Evolutionary conservation across 306 rosid genomes (phyloP).

Genomic region (Cicer yamashitae): DNA sequence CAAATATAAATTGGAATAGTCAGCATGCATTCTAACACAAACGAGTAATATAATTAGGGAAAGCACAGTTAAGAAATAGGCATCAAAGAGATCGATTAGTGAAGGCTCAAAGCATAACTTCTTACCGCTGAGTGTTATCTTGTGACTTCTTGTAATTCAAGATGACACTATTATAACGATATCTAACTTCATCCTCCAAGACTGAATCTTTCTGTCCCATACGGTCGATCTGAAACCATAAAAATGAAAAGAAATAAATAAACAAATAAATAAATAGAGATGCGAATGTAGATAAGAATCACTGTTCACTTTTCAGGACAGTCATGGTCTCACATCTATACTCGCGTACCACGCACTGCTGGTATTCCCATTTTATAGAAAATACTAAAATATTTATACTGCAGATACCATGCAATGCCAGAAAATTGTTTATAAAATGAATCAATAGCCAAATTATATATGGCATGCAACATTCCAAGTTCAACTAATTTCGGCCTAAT

Average conservation of each 20-base stretch:
- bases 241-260: conserved; percentile 37
- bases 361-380: conserved; percentile 33
- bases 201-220: conserved; percentile 77
- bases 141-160: conserved; percentile 88
- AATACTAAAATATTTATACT: background rate
- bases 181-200: conserved; percentile 87
- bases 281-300: conserved; percentile 25
- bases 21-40: conserved; percentile 28
- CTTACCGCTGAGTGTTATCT: conserved; percentile 89
- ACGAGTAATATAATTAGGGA: conserved; percentile 25
- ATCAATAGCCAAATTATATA: conserved; percentile 27
- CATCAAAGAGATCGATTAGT: conserved; percentile 22
- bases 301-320: conserved; percentile 31
- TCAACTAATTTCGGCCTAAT: conserved; percentile 18
- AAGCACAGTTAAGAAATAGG: conserved; percentile 2
- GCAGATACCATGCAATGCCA: conserved; percentile 7
- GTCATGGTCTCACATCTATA: conserved; percentile 35
- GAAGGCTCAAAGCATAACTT: conserved; percentile 34
- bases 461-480: conserved; percentile 21
- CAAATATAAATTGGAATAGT: conserved; percentile 34
- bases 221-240: conserved; percentile 68
- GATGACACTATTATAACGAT: conserved; percentile 77
- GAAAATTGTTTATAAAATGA: conserved; percentile 15
- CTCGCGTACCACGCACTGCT: conserved; percentile 17
- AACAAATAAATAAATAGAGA: conserved; percentile 35